phyloP scores from a whole-genome alignment of 257 asterid species.

The Plectranthus barbatus region DNA sequence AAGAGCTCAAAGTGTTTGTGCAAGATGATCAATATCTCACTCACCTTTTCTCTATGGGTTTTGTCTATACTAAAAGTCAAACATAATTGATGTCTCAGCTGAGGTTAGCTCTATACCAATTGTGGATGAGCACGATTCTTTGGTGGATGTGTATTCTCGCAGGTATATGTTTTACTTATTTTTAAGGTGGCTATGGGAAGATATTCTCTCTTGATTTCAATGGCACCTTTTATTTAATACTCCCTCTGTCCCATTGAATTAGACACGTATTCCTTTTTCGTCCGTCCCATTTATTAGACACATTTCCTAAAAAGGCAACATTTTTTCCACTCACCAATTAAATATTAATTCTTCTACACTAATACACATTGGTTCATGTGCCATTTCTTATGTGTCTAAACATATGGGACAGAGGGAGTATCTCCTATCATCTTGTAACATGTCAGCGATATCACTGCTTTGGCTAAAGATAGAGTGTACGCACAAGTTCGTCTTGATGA shows the following conservation, averaged over 20 bases:
- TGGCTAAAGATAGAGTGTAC: conserved; percentile 66
- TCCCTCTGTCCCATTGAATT: no score
- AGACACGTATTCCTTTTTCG: no score
- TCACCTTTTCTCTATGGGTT: background rate
- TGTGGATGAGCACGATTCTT: conserved; percentile 66
- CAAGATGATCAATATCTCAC: background rate
- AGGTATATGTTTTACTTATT: conserved; percentile 33
- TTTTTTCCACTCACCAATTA: no score
- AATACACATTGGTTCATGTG: no score
- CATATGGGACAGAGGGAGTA: no score
- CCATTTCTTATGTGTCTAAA: no score
- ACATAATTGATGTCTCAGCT: conserved; percentile 35
- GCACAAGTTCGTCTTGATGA: conserved; percentile 61
- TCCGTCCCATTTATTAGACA: no score
- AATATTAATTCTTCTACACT: no score
- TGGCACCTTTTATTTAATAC: background rate
- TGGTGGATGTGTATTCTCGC: conserved; percentile 65
- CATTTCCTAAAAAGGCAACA: no score
- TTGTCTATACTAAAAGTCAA: no score
- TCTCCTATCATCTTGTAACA: conserved; percentile 15
- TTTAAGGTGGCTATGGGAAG: background rate
- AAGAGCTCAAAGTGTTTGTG: background rate
- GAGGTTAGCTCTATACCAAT: conserved; percentile 69
- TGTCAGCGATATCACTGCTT: conserved; percentile 65
- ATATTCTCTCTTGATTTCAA: conserved; percentile 1